Evolutionary conservation across 495 filamentous ascomycete species (phyloP), one percentile per base, ranked within the genome.

Genomic region (Aspergillus sclerotiicarbonarius): DNA sequence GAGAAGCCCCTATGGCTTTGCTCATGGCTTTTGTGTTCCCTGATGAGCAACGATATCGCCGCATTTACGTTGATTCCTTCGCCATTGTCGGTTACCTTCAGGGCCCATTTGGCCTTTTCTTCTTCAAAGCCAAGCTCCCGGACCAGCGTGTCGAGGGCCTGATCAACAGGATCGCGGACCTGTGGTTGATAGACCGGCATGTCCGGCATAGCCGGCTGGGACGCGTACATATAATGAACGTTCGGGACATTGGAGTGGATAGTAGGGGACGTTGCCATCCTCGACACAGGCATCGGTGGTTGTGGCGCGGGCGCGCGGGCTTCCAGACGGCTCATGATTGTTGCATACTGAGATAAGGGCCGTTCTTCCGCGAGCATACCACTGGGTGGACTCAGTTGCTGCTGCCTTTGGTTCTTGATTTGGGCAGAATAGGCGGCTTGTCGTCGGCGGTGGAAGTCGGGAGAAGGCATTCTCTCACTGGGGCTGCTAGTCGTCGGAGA

Each of bases 71-170:
- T 73, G 19, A 83, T 74, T 2, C 74, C 74, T 30, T 83, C 79
- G 16, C 80, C 80, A 1, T 68, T 79, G 56, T 83, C 80, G 0
- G 78, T 82, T 51, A 80, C 74, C 31, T 80, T 80, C 9, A 83
- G 63, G 9, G 80, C 80, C 72, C 77, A 80, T 55, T 78, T 80
- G 4, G 75, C 78, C 43, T 81, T 78, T 30, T 76, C 67, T 43
- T 72, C 64, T 30, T 67, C 55, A 57, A 82, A 83, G 5, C 80
- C 80, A 21, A 82, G 74, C 9, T 76, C 74, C 9, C 69, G 61
- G 4, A 82, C 80, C 58, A 83, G 74, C 37, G 67, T 63, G 18
- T 71, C 59, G 29, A 83, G 77, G 6, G 80, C 80, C 12, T 71
- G 72, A 53, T 83, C 80, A 18, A 79, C 78, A 5, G 80, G 80